phyloP scores from a whole-genome alignment of 2,329 filamentous ascomycete genomes.

The Pseudopithomyces chartarum region DNA sequence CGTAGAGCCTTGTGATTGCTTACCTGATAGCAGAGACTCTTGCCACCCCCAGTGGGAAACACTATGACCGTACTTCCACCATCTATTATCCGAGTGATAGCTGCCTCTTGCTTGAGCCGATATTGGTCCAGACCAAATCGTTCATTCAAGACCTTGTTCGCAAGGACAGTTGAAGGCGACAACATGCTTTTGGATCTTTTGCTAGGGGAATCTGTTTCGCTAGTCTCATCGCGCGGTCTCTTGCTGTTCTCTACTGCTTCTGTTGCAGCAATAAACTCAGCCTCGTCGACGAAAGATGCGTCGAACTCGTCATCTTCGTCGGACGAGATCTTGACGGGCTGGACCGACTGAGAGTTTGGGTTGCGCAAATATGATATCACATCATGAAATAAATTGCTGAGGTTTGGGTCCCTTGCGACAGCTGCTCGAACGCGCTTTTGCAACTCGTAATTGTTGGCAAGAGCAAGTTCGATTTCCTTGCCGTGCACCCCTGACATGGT shows the following conservation, averaged over 20 bases:
- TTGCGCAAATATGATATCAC: not conserved
- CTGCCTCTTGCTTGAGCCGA: constrained; percentile 53
- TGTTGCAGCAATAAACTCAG: not conserved
- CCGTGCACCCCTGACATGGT: not conserved
- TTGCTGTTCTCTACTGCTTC: constrained; percentile 5
- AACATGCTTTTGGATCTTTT: not conserved
- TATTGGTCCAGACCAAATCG: constrained; percentile 51
- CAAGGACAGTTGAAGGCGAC: constrained; percentile 28
- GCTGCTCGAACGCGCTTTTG: not conserved
- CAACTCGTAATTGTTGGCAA: not conserved
- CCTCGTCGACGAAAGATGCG: constrained; percentile 3
- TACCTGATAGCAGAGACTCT: constrained; percentile 94
- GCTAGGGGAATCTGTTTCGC: not conserved
- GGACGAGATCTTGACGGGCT: not conserved
- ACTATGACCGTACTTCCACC: constrained; percentile 52
- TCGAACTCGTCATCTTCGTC: not conserved
- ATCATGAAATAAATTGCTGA: not conserved
- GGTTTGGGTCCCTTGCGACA: not conserved
- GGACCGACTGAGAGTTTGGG: not conserved
- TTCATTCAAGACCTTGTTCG: constrained; percentile 43
- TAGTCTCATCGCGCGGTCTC: not conserved
- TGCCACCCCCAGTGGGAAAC: constrained; percentile 93
- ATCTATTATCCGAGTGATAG: constrained; percentile 49
- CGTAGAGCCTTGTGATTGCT: not conserved
- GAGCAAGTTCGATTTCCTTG: not conserved